Conservation (phyloP, 306 rosid species). For the Lathyrus sativus region DNA sequence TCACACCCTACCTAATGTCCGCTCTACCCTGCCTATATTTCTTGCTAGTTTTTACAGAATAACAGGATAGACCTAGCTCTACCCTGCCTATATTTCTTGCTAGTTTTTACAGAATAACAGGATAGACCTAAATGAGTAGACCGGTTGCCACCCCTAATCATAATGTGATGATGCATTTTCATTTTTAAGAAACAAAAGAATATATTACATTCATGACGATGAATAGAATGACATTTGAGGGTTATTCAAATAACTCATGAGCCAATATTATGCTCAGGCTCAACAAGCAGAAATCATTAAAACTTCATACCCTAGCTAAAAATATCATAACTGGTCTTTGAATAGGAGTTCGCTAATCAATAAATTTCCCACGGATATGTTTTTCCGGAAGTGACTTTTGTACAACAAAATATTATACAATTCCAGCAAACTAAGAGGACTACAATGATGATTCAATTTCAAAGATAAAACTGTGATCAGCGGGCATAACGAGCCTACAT, state of each 20-base stretch:
- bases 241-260: neutral
- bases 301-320: neutral
- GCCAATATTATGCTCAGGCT: neutral
- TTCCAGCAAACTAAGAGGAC: constrained; percentile 38
- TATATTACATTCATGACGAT: neutral
- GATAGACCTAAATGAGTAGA: too few relatives aligned
- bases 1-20: too few relatives aligned
- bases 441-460: constrained; percentile 30
- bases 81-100: too few relatives aligned
- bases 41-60: too few relatives aligned
- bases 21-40: too few relatives aligned
- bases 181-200: neutral
- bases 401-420: constrained; percentile 36
- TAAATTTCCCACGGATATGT: constrained; percentile 17
- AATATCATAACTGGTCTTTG: neutral
- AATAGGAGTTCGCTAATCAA: neutral
- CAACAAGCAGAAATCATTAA: neutral
- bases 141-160: too few relatives aligned
- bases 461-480: constrained; percentile 24
- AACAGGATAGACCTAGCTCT: too few relatives aligned
- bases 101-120: too few relatives aligned
- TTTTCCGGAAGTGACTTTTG: constrained; percentile 30
- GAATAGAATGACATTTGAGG: neutral
- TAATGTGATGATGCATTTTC: neutral
- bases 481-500: constrained; percentile 29